phyloP scores from a whole-genome alignment of 495 filamentous ascomycete species.

The Bombardia bombarda region DNA sequence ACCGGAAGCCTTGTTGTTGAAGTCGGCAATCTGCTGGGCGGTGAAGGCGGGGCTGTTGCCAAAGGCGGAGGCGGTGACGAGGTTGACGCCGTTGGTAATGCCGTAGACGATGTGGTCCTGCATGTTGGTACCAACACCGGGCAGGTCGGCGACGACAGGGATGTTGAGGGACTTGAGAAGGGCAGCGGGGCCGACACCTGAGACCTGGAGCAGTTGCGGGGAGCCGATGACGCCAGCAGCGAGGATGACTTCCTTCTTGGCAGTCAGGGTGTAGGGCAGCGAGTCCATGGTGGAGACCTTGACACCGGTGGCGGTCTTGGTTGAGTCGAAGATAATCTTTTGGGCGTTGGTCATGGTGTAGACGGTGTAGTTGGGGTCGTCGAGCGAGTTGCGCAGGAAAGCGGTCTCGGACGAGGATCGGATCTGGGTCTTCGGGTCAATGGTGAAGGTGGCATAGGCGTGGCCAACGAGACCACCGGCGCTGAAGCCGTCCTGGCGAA shows the following conservation, averaged over 20 bases:
- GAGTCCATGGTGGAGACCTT: constrained; percentile 29
- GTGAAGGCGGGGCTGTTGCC: constrained; percentile 19
- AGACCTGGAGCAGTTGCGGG: constrained; percentile 38
- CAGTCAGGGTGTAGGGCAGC: constrained; percentile 30
- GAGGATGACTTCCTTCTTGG: constrained; percentile 49
- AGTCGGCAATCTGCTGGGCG: constrained; percentile 12
- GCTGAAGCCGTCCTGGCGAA: constrained; percentile 24
- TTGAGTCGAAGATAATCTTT: constrained; percentile 25
- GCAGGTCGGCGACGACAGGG: constrained; percentile 27
- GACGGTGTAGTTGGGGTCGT: constrained; percentile 1
- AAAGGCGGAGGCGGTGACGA: constrained; percentile 19
- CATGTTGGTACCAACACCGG: constrained; percentile 44
- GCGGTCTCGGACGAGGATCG: constrained; percentile 21
- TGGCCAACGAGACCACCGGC: constrained; percentile 28
- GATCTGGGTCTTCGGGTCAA: constrained; percentile 20
- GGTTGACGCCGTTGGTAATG: constrained; percentile 29
- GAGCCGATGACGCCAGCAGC: constrained; percentile 41
- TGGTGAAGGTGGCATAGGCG: no score
- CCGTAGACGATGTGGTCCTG: constrained; percentile 37
- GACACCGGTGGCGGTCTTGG: constrained; percentile 41
- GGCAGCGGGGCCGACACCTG: constrained; percentile 16
- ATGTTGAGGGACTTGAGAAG: constrained; percentile 24
- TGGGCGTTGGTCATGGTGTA: constrained; percentile 7
- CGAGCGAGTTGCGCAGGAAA: constrained; percentile 17
- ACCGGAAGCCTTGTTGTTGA: constrained; percentile 23